Base-by-base conservation (phyloP, 257 asterid species). In the Eucommia ulmoides region DNA sequence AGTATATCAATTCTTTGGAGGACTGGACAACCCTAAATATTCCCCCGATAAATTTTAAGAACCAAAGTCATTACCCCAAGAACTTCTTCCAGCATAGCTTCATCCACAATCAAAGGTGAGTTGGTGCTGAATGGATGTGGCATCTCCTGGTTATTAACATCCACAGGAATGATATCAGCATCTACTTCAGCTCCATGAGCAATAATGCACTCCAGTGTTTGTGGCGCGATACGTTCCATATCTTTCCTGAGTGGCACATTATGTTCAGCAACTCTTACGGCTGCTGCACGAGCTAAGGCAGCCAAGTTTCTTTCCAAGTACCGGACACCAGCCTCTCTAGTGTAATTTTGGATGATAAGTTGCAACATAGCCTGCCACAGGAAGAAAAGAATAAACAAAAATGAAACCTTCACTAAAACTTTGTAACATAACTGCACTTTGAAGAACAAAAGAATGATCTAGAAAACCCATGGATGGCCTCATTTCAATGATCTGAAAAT, bases 251-350 rank as follows among this genome's bases (percentile, higher is more conserved):
- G 78, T 44, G 99, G 93, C 62, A 79, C 61, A 54, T 79, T 57
- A 68, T 74, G 94, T 68, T 91, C 97, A 45, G 97, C 93, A 33
- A 91, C 88, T 58, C 60, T 76, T 38, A 91, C 97, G 24, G 99
- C 99, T 16, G 95, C 97, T 44, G 93, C 94, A 69, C 97, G 99
- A 54, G 99, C 99, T 70, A 91, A 71, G 68, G 99, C 95, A 66
- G 99, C 89, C 64, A 91, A 75, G 74, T 77, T 83, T 49, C 99
- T 91, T 75, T 86, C 97, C 71, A 91, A 77, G 69, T 69, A 74
- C 24, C 99, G 93, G 20, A 91, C 99, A 50, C 99, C 99, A 64
- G 99, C 99, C 81, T 91, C 99, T 65, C 99, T 83, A 50, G 99
- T 91, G 67, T 91, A 91, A 60, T 92, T 70, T 61, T 86, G 87